Percentiles rank a stretch among this genome's conserved stretches.
These are phyloP conservation scores for Boletus huronensis DNA, from an alignment of 768 basidiomycete species.

Conservation along the genomic window DNA sequence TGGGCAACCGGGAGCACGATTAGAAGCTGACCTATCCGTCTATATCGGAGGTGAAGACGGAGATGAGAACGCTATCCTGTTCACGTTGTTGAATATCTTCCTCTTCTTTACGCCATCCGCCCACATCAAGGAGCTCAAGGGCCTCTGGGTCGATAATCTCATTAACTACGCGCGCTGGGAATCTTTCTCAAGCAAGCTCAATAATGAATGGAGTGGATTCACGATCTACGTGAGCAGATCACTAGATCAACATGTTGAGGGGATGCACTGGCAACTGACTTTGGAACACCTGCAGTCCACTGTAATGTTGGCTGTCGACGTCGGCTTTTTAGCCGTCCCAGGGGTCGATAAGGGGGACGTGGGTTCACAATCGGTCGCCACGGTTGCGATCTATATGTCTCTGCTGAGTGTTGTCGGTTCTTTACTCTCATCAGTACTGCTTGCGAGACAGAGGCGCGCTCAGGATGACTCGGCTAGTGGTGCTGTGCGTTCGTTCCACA, in stretches of 20 bases:
- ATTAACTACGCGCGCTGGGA: neutral
- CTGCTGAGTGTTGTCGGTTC: neutral
- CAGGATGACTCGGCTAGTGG: neutral
- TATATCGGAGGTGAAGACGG: neutral
- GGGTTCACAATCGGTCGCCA: neutral
- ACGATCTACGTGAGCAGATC: neutral
- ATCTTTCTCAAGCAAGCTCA: neutral
- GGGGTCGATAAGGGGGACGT: neutral
- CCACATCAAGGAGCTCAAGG: neutral
- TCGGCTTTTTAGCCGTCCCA: neutral
- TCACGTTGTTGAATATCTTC: neutral
- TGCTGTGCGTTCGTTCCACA: neutral
- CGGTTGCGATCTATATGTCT: neutral
- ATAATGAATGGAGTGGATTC: neutral
- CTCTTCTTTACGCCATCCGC: neutral
- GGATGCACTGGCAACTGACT: neutral
- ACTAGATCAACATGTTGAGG: neutral
- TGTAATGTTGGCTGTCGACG: neutral
- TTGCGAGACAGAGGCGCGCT: neutral
- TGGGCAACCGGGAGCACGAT: neutral
- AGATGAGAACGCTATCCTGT: neutral
- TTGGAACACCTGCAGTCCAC: neutral
- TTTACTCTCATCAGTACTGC: neutral
- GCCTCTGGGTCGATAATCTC: neutral
- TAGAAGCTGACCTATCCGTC: neutral